Base-by-base conservation (phyloP, 139 green algal species). In the Diplosphaera chodatii region DNA sequence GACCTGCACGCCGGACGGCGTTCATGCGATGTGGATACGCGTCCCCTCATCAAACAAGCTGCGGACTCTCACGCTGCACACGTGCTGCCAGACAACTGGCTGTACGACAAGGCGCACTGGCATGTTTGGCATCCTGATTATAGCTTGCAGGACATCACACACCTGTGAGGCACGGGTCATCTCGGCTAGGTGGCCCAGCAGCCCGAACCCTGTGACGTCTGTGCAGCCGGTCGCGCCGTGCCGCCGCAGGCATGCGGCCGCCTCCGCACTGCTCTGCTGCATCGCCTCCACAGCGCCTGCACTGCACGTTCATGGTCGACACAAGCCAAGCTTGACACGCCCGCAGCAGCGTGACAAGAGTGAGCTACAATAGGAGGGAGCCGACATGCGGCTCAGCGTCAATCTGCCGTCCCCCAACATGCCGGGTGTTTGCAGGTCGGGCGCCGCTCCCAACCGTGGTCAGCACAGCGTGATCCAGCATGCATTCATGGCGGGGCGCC, bases 131-230 rank as follows among this genome's bases (percentile, higher is more conserved):
- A 13, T 21, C 37, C 13, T 48, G 37, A 48, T 13, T 8, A 48
- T 13, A 25, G 25, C 13, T 59, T 59, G 15, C 37, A 55, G 16
- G 63, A 16, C 27, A 69, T 6, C 23, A 22, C 68, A 10, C 40
- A 90, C 84, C 78, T 86, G 32, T 2, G 79, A 87, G 2, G 84
- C 73, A 2, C 63, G 34, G 0, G 82, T 78, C 88, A 96, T 95
- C 72, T 96, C 90, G 6, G 65, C 72, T 27, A 89, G 37, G 67
- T 96, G 90, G 0, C 91, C 93, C 55, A 97, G 59, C 37, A 98
- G 78, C 0, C 93, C 93, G 83, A 98, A 98, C 21, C 93, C 93
- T 0, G 91, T 98, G 10, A 97, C 89, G 40, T 97, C 92, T 0
- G 93, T 98, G 72, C 87, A 94, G 25, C 82, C 86, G 0, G 70